These are phyloP conservation scores for Candida ulmi DNA, from an alignment of 805 yeast genomes.

Conservation along the genomic window DNA sequence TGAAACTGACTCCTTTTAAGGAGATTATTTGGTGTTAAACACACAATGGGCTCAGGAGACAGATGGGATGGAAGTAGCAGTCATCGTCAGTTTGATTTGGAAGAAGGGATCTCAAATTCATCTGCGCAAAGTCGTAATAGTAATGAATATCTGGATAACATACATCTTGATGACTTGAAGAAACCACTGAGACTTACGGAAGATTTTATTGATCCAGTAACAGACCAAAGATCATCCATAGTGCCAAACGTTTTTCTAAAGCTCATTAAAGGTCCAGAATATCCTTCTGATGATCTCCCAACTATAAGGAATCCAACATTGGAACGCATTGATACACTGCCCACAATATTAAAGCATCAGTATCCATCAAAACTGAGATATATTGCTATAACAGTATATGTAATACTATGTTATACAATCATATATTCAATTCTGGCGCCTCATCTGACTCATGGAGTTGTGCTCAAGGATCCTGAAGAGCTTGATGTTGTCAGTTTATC, in stretches of 20 bases:
- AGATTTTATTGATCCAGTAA: too few relatives aligned
- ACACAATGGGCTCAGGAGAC: too few relatives aligned
- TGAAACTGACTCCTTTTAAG: too few relatives aligned
- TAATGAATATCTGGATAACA: too few relatives aligned
- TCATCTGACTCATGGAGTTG: conserved; percentile 1
- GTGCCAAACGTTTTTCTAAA: too few relatives aligned
- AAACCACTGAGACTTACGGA: too few relatives aligned
- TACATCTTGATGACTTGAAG: not conserved
- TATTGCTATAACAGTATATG: not conserved
- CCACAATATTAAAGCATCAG: not conserved
- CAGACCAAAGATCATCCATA: too few relatives aligned
- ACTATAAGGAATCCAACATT: not conserved
- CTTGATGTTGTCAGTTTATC: conserved; percentile 32
- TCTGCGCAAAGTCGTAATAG: too few relatives aligned
- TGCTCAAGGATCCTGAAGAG: conserved; percentile 2
- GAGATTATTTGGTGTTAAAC: too few relatives aligned
- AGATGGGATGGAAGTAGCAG: too few relatives aligned
- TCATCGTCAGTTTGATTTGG: too few relatives aligned
- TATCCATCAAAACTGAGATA: not conserved
- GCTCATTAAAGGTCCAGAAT: not conserved
- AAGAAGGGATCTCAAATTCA: too few relatives aligned
- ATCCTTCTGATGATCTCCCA: conserved; percentile 4
- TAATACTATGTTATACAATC: conserved; percentile 2
- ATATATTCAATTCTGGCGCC: conserved; percentile 1
- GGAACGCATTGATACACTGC: conserved; percentile 7